These are phyloP conservation scores for Udeniomyces megalosporus DNA, from an alignment of 768 basidiomycete species.

Conservation along the genomic window DNA sequence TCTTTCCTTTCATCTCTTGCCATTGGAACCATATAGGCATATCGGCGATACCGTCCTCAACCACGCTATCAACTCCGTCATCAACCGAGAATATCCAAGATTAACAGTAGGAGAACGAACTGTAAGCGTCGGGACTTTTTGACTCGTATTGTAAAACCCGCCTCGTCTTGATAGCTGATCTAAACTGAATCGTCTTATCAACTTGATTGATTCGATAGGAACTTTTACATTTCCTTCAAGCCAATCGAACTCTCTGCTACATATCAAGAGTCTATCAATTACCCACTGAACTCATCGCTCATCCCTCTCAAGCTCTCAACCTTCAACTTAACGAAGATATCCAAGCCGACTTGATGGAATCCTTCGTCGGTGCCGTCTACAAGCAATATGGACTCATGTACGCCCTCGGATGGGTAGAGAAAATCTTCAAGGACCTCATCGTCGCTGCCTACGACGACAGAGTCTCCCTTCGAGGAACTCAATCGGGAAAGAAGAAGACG, in stretches of 20 bases:
- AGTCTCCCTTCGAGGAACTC: neutral
- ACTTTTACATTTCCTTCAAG: neutral
- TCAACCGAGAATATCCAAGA: neutral
- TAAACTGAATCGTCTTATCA: neutral
- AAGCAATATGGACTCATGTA: neutral
- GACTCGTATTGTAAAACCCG: neutral
- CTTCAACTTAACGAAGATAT: neutral
- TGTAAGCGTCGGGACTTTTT: neutral
- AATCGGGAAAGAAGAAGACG: too few species aligned
- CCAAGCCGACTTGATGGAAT: neutral
- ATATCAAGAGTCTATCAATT: neutral
- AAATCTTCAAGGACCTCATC: neutral
- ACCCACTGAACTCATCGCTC: neutral
- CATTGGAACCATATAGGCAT: neutral
- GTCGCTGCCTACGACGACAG: neutral
- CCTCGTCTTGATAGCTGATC: neutral
- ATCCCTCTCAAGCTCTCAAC: neutral
- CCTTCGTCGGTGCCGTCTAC: neutral
- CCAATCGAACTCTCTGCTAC: neutral
- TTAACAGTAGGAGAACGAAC: neutral
- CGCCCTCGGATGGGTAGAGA: neutral
- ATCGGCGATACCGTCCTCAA: constrained; percentile 1
- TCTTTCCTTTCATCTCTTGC: neutral
- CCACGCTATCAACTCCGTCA: neutral
- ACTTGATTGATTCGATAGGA: neutral